Conservation (phyloP, 331 rosid genomes). For the Cydonia oblonga region DNA sequence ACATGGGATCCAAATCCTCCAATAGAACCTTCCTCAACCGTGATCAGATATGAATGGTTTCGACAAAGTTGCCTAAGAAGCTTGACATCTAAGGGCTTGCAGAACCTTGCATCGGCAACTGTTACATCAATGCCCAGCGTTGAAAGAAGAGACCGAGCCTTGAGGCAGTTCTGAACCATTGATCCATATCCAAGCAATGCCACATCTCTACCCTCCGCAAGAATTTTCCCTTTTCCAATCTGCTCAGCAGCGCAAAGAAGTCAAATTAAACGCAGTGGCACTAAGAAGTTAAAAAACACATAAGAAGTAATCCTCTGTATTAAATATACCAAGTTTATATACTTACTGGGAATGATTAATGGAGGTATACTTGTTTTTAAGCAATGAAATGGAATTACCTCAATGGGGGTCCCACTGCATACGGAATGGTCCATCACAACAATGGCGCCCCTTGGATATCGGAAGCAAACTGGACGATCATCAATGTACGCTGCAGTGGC, state of each 20-base stretch:
- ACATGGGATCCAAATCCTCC: conserved; percentile 97
- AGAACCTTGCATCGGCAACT: conserved; percentile 96
- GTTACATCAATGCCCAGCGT: conserved; percentile 77
- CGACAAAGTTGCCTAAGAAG: conserved; percentile 77
- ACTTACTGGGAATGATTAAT: background rate
- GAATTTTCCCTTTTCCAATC: conserved; percentile 78
- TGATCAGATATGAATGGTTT: conserved; percentile 64
- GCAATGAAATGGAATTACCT: conserved; percentile 30
- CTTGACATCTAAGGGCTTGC: conserved; percentile 80
- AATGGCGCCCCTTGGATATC: conserved; percentile 79
- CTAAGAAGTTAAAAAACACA: background rate
- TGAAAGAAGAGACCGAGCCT: conserved; percentile 68
- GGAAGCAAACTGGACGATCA: conserved; percentile 72
- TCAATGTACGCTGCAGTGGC: conserved; percentile 63
- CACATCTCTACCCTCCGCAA: conserved; percentile 73
- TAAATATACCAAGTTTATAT: background rate
- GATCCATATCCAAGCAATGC: conserved; percentile 90
- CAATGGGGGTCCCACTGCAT: conserved; percentile 49
- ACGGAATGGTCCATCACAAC: conserved; percentile 23
- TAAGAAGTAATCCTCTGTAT: background rate
- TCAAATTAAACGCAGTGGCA: background rate
- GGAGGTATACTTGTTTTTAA: background rate
- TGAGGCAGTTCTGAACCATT: conserved; percentile 89
- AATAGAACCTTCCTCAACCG: conserved; percentile 92
- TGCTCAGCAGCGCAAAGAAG: conserved; percentile 12